Percentiles rank a stretch among this genome's conserved stretches.
These are phyloP conservation scores for Chenopodium suecicum DNA, from an alignment of 148 eudicot genomes.

Conservation along the genomic window DNA sequence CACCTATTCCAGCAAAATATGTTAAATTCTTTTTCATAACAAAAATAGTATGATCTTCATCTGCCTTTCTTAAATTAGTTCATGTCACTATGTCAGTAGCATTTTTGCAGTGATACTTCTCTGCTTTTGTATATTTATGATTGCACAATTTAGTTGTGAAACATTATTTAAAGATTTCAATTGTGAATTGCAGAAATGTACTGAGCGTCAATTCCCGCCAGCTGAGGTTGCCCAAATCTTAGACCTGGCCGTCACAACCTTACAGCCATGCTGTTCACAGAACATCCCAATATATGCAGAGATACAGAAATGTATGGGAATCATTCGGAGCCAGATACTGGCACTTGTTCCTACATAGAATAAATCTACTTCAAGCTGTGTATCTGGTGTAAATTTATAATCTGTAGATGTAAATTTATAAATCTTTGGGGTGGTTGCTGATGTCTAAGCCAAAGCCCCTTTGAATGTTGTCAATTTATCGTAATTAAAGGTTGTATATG, in stretches of 20 bases:
- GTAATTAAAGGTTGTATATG: constrained; percentile 13
- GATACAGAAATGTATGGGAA: constrained; percentile 92
- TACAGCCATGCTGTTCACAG: constrained; percentile 74
- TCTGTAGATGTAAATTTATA: constrained; percentile 30
- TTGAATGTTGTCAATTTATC: not conserved
- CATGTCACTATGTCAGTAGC: too few species aligned
- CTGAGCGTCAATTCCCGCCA: constrained; percentile 91
- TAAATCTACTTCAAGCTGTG: constrained; percentile 14
- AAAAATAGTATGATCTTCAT: too few species aligned
- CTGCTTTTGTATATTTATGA: too few species aligned
- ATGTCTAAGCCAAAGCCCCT: not conserved
- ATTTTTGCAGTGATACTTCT: too few species aligned
- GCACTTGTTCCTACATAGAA: constrained; percentile 81
- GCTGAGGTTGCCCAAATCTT: constrained; percentile 86
- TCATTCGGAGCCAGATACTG: constrained; percentile 81
- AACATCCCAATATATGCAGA: constrained; percentile 74
- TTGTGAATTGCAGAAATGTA: constrained; percentile 73
- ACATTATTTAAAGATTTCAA: not conserved
- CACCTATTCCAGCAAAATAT: too few species aligned
- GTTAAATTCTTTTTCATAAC: too few species aligned
- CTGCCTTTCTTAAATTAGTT: too few species aligned
- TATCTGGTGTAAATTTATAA: constrained; percentile 38
- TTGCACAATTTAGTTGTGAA: too few species aligned
- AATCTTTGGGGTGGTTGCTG: constrained; percentile 7
- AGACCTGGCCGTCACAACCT: constrained; percentile 75